Base-by-base conservation (phyloP, 208 protist species). In the Trypanosoma platydactyli region DNA sequence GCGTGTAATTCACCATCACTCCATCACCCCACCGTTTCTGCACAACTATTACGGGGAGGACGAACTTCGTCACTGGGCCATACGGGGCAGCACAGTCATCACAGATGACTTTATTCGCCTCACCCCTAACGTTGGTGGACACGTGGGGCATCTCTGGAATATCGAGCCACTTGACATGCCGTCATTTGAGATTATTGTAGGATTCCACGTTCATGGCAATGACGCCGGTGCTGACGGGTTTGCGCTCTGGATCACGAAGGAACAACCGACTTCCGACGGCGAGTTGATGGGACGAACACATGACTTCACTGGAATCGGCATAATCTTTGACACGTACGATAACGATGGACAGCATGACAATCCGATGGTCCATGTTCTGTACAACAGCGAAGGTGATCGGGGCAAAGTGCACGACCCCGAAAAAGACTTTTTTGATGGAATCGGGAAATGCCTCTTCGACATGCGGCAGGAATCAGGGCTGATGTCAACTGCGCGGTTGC, bases 241-340 rank as follows among this genome's bases (percentile, higher is more conserved):
- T 33, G 89, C 78, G 18, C 22, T 97, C 41, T 97, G 92, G 89
- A 64, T 95, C 35, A 81, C 80, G 15, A 69, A 77, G 38, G 38
- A 45, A 13, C 41, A 52, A 3, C 76, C 75, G 4, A 59, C 27
- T 48, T 30, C 35, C n/a, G 76, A 78, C n/a, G 86, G 89, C n/a
- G 61, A 73, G 0, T 15, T 97, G 16, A 82, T 91, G 60, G 89
- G 89, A 12, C 80, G 79, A 18, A 68, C 84, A 2, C 27, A 54
- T 45, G 69, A 73, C 20, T 97, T 97, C 63, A 71, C 79, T 20
- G 92, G 92, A 49, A 61, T 94, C 35, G 92, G 83, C 16, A 73
- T 97, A 44, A 27, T 97, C 25, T 92, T 97, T 41, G 89, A 97
- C 72, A 86, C 86, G 29, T 97, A 89, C 71, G 92, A 97, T 74